Evolutionary conservation across 495 filamentous ascomycete species (phyloP), one percentile per base, ranked within the genome.

Genomic region (Neurospora sublineolata): DNA sequence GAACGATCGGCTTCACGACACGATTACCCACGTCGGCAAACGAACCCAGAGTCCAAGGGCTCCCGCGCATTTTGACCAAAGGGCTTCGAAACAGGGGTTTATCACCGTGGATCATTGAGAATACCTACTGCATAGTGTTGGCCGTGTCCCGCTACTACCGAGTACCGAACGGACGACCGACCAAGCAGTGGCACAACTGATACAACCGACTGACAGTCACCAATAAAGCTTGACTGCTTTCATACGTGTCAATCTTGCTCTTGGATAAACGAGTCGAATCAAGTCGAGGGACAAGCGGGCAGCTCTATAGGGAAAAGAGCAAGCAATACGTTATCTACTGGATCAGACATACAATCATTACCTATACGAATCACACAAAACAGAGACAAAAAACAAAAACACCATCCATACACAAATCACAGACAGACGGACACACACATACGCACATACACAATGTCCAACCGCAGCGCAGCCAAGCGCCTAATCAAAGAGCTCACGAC

Each of bases 401-500:
- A 44, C 8, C 7, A 44, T 8, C 9, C 42, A 46, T 20, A 46
- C 42, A 60, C 12, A 23, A 23, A 68, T 4, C 12, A 11, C 69
- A 37, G 6, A 64, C 16, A 42, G 3, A 40, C 68, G 33, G 20
- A 46, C 52, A 37, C 58, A 67, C 33, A 41, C 71, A 6, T 18
- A 71, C 2, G 60, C 44, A 3, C 12, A 60, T 30, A 64, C 20
- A 33, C 6, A 64, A 64, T 64, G 52, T 69, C 74, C 44, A 40
- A 71, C 23, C 75, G 78, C 40, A 82, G 73, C 73, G 83, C 82
- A 16, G 75, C 79, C 18, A 80, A 81, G 69, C 82, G 84, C 18
- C 77, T 86, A 67, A 68, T 83, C 5, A 82, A 81, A 60, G 84
- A 86, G 74, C 74, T 84, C 23, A 76, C 77, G 12, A 76, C 71